phyloP scores from a whole-genome alignment of 1,284 basidiomycete species.

The Megacollybia platyphylla region DNA sequence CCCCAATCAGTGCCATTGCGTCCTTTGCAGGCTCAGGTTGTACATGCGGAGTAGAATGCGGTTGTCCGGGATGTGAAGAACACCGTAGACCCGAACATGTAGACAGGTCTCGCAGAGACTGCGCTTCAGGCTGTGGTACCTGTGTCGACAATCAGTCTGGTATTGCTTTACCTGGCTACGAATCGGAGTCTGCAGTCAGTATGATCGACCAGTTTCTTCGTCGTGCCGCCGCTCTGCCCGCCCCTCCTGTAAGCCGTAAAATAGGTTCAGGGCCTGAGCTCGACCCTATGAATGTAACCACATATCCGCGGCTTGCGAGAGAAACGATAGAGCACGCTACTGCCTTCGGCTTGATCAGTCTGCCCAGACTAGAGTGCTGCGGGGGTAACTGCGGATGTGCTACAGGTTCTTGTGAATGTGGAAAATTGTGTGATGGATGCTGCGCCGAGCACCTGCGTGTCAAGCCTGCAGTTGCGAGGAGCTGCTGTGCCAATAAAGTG shows the following conservation, averaged over 20 bases:
- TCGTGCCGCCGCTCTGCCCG: constrained; percentile 45
- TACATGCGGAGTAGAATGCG: constrained; percentile 55
- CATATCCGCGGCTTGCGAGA: constrained; percentile 28
- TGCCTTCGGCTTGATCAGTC: constrained; percentile 33
- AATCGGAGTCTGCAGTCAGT: constrained; percentile 9
- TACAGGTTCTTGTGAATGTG: constrained; percentile 35
- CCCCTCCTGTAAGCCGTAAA: constrained; percentile 32
- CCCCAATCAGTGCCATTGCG: constrained; percentile 41
- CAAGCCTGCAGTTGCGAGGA: not conserved
- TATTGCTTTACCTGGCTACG: constrained; percentile 24
- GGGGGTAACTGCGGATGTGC: constrained; percentile 46
- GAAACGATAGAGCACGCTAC: constrained; percentile 20
- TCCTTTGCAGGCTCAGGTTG: constrained; percentile 53
- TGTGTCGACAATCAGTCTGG: constrained; percentile 44
- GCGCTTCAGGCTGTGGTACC: constrained; percentile 50
- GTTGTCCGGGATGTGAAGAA: constrained; percentile 61
- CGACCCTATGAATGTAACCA: constrained; percentile 36
- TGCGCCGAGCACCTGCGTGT: constrained; percentile 18
- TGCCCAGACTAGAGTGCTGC: constrained; percentile 61
- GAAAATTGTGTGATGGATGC: constrained; percentile 36
- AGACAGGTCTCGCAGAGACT: constrained; percentile 32
- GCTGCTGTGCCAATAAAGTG: no score
- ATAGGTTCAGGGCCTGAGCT: constrained; percentile 19
- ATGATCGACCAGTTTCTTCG: constrained; percentile 53
- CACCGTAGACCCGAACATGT: constrained; percentile 43